Percentiles rank a stretch among this genome's conserved stretches.
phyloP scores from a whole-genome alignment of 148 eudicot species.

The Polygonum aviculare region DNA sequence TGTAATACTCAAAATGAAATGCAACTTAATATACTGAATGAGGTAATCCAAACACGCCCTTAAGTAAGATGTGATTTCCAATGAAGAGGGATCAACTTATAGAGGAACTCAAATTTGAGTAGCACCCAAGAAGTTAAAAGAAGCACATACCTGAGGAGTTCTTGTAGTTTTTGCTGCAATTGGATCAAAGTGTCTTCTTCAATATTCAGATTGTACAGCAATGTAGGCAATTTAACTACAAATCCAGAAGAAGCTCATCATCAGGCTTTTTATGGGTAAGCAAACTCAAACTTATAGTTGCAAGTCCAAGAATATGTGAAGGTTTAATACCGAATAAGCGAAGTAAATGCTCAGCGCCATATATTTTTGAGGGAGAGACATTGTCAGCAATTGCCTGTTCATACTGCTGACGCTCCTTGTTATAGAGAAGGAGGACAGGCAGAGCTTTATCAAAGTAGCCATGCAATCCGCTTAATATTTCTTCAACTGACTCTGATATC shows the following conservation, averaged over 20 bases:
- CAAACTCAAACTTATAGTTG: background rate
- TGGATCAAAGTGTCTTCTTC: constrained; percentile 42
- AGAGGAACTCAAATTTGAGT: background rate
- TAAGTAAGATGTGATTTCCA: too few species aligned
- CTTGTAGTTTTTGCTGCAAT: constrained; percentile 42
- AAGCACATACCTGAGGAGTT: constrained; percentile 50
- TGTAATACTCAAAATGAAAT: too few species aligned
- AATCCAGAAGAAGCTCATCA: constrained; percentile 6
- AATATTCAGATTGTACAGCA: constrained; percentile 34
- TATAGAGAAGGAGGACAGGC: constrained; percentile 49
- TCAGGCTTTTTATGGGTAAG: background rate
- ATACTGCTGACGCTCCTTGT: constrained; percentile 50
- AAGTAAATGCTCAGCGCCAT: constrained; percentile 66
- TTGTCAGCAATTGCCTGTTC: constrained; percentile 27
- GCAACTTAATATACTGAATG: too few species aligned
- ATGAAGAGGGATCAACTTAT: too few species aligned
- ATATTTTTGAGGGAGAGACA: constrained; percentile 40
- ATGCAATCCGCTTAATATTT: constrained; percentile 47
- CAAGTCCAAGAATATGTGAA: too few species aligned
- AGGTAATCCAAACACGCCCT: too few species aligned
- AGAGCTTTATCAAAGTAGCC: constrained; percentile 58
- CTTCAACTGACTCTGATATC: constrained; percentile 34
- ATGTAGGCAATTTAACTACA: constrained; percentile 69
- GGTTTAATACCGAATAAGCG: constrained; percentile 35
- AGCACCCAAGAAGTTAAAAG: background rate